Evolutionary conservation across 1,284 basidiomycete species (phyloP).

Genomic region (Pseudozyma sp.): DNA sequence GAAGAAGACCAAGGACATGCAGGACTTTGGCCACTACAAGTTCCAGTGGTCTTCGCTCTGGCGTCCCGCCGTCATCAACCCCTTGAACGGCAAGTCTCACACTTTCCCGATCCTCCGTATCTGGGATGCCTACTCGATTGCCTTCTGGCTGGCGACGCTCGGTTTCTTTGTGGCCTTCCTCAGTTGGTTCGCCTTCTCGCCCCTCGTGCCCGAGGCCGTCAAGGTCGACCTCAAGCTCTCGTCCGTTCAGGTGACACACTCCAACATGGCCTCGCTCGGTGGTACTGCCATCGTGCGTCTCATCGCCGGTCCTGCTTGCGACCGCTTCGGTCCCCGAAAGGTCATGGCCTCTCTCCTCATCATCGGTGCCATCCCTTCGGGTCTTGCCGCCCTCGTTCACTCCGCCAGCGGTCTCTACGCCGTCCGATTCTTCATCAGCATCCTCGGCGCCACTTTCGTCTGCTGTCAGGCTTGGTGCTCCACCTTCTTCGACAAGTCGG

Average conservation of each 20-base stretch:
- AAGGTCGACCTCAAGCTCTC: slow-evolving; percentile 74
- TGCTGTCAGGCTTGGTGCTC: slow-evolving; percentile 75
- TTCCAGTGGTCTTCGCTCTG: slow-evolving; percentile 67
- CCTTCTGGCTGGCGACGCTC: slow-evolving; percentile 71
- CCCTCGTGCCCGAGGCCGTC: slow-evolving; percentile 76
- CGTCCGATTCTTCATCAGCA: slow-evolving; percentile 72
- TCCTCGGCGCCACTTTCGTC: slow-evolving; percentile 76
- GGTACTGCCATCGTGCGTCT: slow-evolving; percentile 74
- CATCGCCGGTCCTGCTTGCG: slow-evolving; percentile 74
- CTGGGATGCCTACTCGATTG: slow-evolving; percentile 73
- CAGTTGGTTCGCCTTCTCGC: slow-evolving; percentile 78
- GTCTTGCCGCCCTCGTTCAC: slow-evolving; percentile 74
- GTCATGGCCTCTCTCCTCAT: slow-evolving; percentile 76
- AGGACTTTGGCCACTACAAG: slow-evolving; percentile 42
- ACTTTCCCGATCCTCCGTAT: slow-evolving; percentile 75
- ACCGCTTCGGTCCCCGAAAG: slow-evolving; percentile 73
- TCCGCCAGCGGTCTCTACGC: slow-evolving; percentile 72
- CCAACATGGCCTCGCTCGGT: slow-evolving; percentile 75
- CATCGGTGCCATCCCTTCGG: slow-evolving; percentile 76
- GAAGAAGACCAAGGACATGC: slow-evolving; percentile 33
- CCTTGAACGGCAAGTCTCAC: slow-evolving; percentile 73
- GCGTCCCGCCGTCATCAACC: slow-evolving; percentile 71
- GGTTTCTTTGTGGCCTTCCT: slow-evolving; percentile 72
- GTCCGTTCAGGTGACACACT: slow-evolving; percentile 72
- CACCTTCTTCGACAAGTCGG: slow-evolving; percentile 75